Percentiles rank a stretch among this genome's conserved stretches.
phyloP scores from a whole-genome alignment of 2,329 filamentous ascomycete species.

The Seiridium unicorne region DNA sequence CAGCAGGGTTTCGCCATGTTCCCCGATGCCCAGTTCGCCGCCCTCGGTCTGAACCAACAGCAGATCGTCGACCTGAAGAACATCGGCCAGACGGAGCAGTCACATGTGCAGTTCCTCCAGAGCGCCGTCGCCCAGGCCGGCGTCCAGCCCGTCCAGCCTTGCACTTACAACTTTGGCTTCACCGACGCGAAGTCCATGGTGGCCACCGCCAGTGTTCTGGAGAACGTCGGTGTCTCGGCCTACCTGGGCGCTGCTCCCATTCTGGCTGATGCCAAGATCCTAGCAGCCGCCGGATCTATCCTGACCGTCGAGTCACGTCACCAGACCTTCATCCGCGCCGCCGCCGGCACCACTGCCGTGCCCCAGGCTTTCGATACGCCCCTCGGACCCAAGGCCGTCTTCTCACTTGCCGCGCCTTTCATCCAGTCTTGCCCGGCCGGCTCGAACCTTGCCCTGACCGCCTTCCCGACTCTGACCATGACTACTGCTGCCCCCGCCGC shows the following conservation, averaged over 20 bases:
- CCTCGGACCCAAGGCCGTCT: constrained; percentile 66
- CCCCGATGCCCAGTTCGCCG: constrained; percentile 61
- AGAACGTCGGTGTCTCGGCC: constrained; percentile 72
- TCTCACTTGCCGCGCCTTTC: constrained; percentile 72
- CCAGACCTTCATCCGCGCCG: constrained; percentile 68
- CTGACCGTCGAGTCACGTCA: constrained; percentile 73
- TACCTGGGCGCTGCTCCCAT: constrained; percentile 71
- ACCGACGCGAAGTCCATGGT: constrained; percentile 67
- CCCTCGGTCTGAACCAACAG: constrained; percentile 53
- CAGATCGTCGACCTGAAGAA: constrained; percentile 60
- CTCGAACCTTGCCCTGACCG: constrained; percentile 60
- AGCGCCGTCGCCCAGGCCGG: constrained; percentile 61
- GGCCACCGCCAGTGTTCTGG: constrained; percentile 66
- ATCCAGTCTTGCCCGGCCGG: constrained; percentile 68
- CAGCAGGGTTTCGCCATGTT: constrained; percentile 68
- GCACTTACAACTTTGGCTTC: constrained; percentile 71
- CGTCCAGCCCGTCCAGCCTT: constrained; percentile 64
- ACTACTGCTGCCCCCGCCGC: constrained; percentile 39
- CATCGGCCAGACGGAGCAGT: constrained; percentile 62
- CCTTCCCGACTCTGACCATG: constrained; percentile 60
- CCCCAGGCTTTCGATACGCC: constrained; percentile 70
- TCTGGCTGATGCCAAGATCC: constrained; percentile 56
- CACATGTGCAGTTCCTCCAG: constrained; percentile 60
- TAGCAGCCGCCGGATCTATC: constrained; percentile 67
- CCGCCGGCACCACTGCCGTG: constrained; percentile 55